Percentiles rank a stretch among this genome's conserved stretches.
These are phyloP conservation scores for Penicillium griseofulvum DNA, from an alignment of 2,329 filamentous ascomycete species.

Conservation along the genomic window DNA sequence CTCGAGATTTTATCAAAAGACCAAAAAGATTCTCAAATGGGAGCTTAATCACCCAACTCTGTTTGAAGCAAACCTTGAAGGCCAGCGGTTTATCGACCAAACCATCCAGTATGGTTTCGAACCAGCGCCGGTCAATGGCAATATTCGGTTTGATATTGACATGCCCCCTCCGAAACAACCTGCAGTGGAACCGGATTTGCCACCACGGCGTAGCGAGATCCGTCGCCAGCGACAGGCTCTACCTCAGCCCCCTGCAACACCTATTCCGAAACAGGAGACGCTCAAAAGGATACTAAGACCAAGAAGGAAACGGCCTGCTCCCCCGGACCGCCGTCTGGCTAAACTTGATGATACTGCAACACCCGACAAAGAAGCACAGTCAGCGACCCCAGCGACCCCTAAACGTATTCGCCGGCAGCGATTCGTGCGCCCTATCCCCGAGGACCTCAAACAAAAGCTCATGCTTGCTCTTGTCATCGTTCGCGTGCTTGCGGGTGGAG, in stretches of 20 bases:
- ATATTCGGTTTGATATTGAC: slow-evolving; percentile 34
- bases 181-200: slow-evolving; percentile 3
- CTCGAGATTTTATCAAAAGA: slow-evolving; percentile 30
- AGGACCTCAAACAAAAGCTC: slow-evolving; percentile 34
- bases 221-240: background rate
- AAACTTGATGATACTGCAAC: slow-evolving; percentile 23
- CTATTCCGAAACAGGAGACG: background rate
- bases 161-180: slow-evolving; percentile 5
- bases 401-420: slow-evolving; percentile 25
- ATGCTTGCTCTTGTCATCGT: slow-evolving; percentile 46
- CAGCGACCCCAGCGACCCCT: slow-evolving; percentile 14
- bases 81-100: slow-evolving; percentile 40
- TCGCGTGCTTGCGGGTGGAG: slow-evolving; percentile 46
- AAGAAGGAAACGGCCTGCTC: background rate
- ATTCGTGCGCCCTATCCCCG: slow-evolving; percentile 24
- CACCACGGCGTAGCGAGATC: slow-evolving; percentile 2
- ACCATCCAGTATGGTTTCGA: slow-evolving; percentile 33
- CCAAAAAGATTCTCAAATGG: slow-evolving; percentile 38
- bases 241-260: background rate
- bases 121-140: slow-evolving; percentile 30
- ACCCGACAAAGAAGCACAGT: slow-evolving; percentile 4
- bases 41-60: slow-evolving; percentile 35
- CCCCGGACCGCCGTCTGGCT: slow-evolving; percentile 26
- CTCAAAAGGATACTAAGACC: background rate
- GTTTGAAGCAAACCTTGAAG: slow-evolving; percentile 22